Evolutionary conservation across 805 yeast genomes (phyloP), one percentile per base, ranked within the genome.

Genomic region (Yamadazyma takamatsuzukensis): DNA sequence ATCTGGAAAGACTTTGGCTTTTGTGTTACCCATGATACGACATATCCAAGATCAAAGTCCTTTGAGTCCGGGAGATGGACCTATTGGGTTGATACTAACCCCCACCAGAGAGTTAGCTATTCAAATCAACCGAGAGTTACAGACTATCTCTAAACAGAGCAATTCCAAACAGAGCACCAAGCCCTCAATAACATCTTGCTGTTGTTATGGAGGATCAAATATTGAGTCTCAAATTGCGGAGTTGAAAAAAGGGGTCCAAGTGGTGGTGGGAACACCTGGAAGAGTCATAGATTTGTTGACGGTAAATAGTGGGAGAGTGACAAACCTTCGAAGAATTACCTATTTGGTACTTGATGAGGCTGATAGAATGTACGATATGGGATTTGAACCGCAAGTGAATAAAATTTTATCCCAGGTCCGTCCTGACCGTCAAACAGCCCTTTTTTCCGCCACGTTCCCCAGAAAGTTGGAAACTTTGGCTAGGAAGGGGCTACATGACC

Each of bases 371-470:
- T 90, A 90, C 61, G 98, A 93, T 55, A 66, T 93, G 73, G 98
- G 98, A 1, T 93, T 93, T 59, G 97, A 87, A 47, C 97, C 98
- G 0, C 98, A 93, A 52, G 87, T 93, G 4, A 78, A 74, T 45
- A 85, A 86, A 48, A 81, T 93, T 15, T 68, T 88, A 51, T 68
- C 74, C 11, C 82, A 83, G 22, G 70, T 86, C 2, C 68, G 97
- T 30, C 93, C 93, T 0, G 96, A 89, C 51, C 68, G 83, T 30
- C 97, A 90, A 50, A 83, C 93, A 12, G 90, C 89, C 3, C 59
- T 93, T 16, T 93, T 90, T 53, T 87, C 96, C 8, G 98, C 98
- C 0, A 93, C 98, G 0, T 88, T 93, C 46, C 96, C 97, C 0
- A 63, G 72, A 5, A 80, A 80, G 39, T 74, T 93, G 72, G 94